Base-by-base conservation (phyloP, 2,329 filamentous ascomycete genomes). In the Fusarium sp. region DNA sequence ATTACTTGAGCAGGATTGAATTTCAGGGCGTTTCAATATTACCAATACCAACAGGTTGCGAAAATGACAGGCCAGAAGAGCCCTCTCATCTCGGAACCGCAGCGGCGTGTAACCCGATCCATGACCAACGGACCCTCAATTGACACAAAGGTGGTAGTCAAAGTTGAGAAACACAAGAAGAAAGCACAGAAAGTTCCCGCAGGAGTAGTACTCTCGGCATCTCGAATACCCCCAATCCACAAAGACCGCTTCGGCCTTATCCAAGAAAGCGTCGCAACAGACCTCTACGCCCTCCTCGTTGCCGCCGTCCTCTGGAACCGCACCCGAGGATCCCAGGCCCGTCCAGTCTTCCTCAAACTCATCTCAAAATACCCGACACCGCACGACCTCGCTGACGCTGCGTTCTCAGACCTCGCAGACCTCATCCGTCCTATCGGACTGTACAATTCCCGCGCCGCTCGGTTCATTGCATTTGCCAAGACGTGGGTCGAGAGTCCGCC, bases 251-350 rank as follows among this genome's bases (percentile, higher is more conserved):
- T 69, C 27, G 67, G 67, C 1, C 66, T 69, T 8, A 35, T 69
- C 4, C 66, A 69, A 23, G 67, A 70, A 43, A 64, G 25, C 4
- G 44, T 69, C 11, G 55, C 46, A 3, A 54, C 22, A 17, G 25
- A 70, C 4, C 43, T 69, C 0, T 70, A 69, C 47, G 41, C 46
- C 1, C 32, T 69, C 0, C 40, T 69, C 1, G 67, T 69, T 3
- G 67, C 67, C 6, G 67, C 62, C 15, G 54, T 67, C 1, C 67
- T 69, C 0, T 69, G 67, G 67, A 69, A 69, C 1, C 20, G 67
- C 0, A 70, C 67, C 1, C 55, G 62, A 2, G 67, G 67, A 3
- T 37, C 20, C 2, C 66, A 70, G 19, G 67, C 67, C 3, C 67
- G 57, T 0, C 67, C 67, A 0, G 7, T 70, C 0, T 56, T 70